Base-by-base conservation (phyloP, 2,329 filamentous ascomycete genomes). In the Incumbomyces lentus region DNA sequence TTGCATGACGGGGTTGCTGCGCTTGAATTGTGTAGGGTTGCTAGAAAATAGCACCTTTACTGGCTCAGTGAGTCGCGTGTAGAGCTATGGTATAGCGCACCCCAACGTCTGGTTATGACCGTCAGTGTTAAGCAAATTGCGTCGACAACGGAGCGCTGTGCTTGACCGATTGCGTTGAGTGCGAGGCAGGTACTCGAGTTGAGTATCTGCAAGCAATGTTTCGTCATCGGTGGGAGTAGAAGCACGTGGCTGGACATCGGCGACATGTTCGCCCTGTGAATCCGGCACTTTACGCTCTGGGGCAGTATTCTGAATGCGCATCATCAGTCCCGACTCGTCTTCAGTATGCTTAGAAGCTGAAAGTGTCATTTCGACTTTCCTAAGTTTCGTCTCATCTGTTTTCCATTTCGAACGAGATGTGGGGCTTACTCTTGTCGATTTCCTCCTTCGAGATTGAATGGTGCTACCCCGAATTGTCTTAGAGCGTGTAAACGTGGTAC, bases 141-240 rank as follows among this genome's bases (percentile, higher is more conserved):
- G 7, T 38, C 33, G 18, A 29, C 12, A 45, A 19, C 32, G 18
- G 3, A 45, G 22, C 16, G 42, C 34, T 17, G 42, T 38, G 30
- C 33, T 17, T 17, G 42, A 45, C 30, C 42, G 33, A n/a, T 45
- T 45, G 10, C 34, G 33, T 26, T 13, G 42, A 16, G 19, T 33
- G 26, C 34, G 42, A 11, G 42, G 42, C 4, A 38, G 11, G 22
- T 37, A 18, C 42, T 45, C 33, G 10, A 30, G 32, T 34, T 38
- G 32, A 10, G 30, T 45, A 7, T 42, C 26, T 16, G 40, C 42
- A 16, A 45, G 26, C 6, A 45, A 16, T 12, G 34, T 45, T 11
- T 17, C 26, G 19, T 45, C 42, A 37, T 37, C 22, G 18, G 33
- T 38, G 14, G 19, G 16, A 6, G 34, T n/a, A 14, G 13, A 13